Percentiles rank a stretch among this genome's conserved stretches.
These are phyloP conservation scores for Tephrocybe sp. DNA, from an alignment of 768 basidiomycete genomes.

Conservation along the genomic window DNA sequence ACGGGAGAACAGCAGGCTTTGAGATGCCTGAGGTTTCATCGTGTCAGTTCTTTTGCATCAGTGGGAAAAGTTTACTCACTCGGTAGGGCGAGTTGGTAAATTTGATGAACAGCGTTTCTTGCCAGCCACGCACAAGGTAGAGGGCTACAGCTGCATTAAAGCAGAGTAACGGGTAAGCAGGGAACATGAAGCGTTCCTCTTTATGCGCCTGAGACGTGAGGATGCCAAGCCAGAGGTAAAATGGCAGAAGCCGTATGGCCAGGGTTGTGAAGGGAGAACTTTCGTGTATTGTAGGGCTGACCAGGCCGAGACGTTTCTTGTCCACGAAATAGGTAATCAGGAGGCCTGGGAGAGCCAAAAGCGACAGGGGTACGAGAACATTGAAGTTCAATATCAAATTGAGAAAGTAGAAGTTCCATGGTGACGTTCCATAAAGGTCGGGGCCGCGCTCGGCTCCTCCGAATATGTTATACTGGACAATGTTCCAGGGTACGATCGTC, in stretches of 20 bases:
- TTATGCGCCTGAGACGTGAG: constrained; percentile 87
- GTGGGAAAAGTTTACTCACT: constrained; percentile 43
- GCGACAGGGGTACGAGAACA: constrained; percentile 74
- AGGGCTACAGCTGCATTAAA: constrained; percentile 93
- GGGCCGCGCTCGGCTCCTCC: constrained; percentile 78
- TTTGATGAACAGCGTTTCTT: constrained; percentile 74
- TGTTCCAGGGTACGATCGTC: constrained; percentile 88
- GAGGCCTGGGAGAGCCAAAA: constrained; percentile 79
- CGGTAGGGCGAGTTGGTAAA: constrained; percentile 83
- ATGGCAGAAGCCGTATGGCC: constrained; percentile 74
- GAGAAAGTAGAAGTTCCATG: constrained; percentile 81
- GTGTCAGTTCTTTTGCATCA: not conserved
- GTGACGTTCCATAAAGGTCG: constrained; percentile 90
- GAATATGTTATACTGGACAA: constrained; percentile 92
- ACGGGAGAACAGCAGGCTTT: constrained; percentile 69
- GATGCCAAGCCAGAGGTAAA: constrained; percentile 89
- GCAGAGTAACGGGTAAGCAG: constrained; percentile 86
- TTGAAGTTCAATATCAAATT: constrained; percentile 97
- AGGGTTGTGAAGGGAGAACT: constrained; percentile 83
- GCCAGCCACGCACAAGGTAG: constrained; percentile 84
- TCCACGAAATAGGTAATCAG: constrained; percentile 74
- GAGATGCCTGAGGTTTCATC: constrained; percentile 60
- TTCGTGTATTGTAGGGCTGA: constrained; percentile 48
- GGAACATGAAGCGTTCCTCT: constrained; percentile 99
- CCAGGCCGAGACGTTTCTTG: constrained; percentile 67